These are phyloP conservation scores for Sporothrix dimorphospora DNA, from an alignment of 2,329 filamentous ascomycete species.

Conservation along the genomic window DNA sequence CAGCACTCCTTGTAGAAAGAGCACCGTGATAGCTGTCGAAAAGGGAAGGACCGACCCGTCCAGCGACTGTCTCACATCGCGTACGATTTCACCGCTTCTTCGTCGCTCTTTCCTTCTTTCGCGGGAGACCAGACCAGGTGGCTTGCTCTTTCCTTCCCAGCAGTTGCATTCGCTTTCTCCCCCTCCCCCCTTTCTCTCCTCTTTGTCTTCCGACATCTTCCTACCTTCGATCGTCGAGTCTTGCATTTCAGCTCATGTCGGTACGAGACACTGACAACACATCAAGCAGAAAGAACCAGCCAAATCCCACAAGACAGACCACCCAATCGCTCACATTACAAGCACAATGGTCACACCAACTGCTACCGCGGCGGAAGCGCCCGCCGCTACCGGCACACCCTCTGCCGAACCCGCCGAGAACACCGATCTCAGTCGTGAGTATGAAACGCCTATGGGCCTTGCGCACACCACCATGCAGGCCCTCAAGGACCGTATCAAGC, in stretches of 20 bases:
- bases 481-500: constrained; percentile 61
- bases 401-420: no score
- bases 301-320: no score
- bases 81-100: background rate
- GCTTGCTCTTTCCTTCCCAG: background rate
- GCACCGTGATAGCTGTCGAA: background rate
- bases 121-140: background rate
- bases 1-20: background rate
- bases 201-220: background rate
- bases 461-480: constrained; percentile 52
- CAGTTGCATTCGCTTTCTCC: background rate
- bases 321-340: background rate
- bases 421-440: constrained; percentile 49
- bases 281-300: background rate
- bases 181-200: background rate
- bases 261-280: constrained; percentile 13
- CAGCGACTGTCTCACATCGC: background rate
- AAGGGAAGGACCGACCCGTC: constrained; percentile 13
- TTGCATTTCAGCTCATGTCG: constrained; percentile 15
- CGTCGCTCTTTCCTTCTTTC: background rate
- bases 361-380: background rate
- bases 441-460: constrained; percentile 51
- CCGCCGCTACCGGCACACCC: no score
- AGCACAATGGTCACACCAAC: background rate
- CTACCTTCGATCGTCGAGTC: background rate